These are phyloP conservation scores for Maudiozyma serrabonitensis DNA, from an alignment of 805 yeast genomes.

Conservation along the genomic window DNA sequence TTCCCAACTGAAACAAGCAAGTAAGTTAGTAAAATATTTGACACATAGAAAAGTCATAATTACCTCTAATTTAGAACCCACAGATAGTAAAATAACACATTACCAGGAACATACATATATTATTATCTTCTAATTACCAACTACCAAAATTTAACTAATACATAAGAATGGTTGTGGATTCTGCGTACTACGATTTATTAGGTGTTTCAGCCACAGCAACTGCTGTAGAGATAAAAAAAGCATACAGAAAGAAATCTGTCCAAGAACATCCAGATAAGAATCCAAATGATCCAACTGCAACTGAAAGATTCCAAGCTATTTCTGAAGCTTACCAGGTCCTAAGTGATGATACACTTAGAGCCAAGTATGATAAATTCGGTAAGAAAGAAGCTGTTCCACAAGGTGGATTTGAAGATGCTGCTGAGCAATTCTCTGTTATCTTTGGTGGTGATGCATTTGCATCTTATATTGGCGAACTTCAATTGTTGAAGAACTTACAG, in stretches of 20 bases:
- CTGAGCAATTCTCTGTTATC: slow-evolving; percentile 58
- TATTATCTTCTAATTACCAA: too few relatives aligned
- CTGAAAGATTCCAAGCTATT: slow-evolving; percentile 51
- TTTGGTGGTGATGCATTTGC: slow-evolving; percentile 88
- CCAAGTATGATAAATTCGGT: slow-evolving; percentile 66
- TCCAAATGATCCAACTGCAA: slow-evolving; percentile 66
- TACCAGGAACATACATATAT: too few relatives aligned
- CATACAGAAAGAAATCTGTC: slow-evolving; percentile 68
- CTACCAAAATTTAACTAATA: too few relatives aligned
- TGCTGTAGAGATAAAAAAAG: slow-evolving; percentile 63
- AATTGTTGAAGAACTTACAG: slow-evolving; percentile 66
- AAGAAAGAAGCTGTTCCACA: slow-evolving; percentile 60
- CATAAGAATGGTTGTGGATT: slow-evolving; percentile 57
- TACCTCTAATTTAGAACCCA: too few relatives aligned
- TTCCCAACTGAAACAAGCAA: too few relatives aligned
- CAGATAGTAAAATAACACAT: too few relatives aligned
- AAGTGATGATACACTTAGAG: slow-evolving; percentile 52
- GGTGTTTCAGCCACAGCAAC: slow-evolving; percentile 51
- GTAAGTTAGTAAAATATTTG: too few relatives aligned
- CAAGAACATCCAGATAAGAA: slow-evolving; percentile 77
- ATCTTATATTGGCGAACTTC: slow-evolving; percentile 81
- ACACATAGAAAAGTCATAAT: too few relatives aligned
- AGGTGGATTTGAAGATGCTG: slow-evolving; percentile 69
- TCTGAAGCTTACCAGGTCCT: slow-evolving; percentile 72
- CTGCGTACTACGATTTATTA: slow-evolving; percentile 59